Evolutionary conservation across 2,329 filamentous ascomycete species (phyloP), one percentile per base, ranked within the genome.

Genomic region (Acarospora socialis): DNA sequence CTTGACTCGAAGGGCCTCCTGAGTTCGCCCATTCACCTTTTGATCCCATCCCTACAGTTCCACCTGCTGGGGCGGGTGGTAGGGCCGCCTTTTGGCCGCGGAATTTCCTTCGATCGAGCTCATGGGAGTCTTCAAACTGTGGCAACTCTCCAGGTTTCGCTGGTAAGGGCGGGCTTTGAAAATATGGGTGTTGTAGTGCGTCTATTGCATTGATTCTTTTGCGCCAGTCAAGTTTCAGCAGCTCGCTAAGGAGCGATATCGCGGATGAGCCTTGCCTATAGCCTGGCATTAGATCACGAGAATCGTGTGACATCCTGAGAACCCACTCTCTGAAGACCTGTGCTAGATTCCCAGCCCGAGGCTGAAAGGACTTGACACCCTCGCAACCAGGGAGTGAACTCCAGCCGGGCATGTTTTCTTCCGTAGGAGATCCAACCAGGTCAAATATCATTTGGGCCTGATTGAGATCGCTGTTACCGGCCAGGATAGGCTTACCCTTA

Each of bases 401-500:
- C 81, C 84, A 98, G 5, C 82, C 81, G 2, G 90, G 90, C 90
- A 98, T 95, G 24, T 61, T 90, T 30, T 84, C 74, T 13, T 94
- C 83, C 1, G 70, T 93, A 1, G 90, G 90, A 1, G 82, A 79
- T 9, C 90, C 90, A 43, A 93, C 80, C 22, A 98, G 67, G 42
- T 86, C 81, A 58, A 92, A 98, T 36, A 98, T 95, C 28, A 93
- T 74, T 8, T 93, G 80, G 8, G 92, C 74, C 55, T 98, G 90
- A 48, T 94, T 78, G 5, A 73, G 59, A 49, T 98, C 90, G 46
- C 80, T 92, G 43, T 82, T 83, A 8, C 90, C 90, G 5, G 84
- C 73, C 25, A 98, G 66, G 32, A 98, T 95, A 0, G 90, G 90
- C 53, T 87, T 92, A 21, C 83, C 77, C 46, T 83, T 74, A 42